Evolutionary conservation across 257 asterid species (phyloP).

Genomic region (Nicotiana obtusifolia): DNA sequence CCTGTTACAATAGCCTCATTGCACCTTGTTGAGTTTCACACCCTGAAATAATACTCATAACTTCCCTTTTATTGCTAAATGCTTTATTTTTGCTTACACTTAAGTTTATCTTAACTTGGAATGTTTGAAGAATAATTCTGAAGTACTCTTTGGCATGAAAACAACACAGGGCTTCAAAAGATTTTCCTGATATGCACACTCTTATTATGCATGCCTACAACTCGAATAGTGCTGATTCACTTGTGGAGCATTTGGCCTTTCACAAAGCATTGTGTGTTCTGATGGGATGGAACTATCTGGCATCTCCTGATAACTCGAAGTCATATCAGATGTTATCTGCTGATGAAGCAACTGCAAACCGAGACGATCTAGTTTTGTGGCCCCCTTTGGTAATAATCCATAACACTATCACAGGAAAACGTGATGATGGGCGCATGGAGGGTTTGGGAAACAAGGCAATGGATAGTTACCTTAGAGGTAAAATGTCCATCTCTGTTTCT

Average conservation of each 20-base stretch:
- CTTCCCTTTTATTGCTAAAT: not conserved
- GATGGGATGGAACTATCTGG: constrained; percentile 90
- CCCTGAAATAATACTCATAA: not conserved
- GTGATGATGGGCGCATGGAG: constrained; percentile 87
- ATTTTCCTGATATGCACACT: constrained; percentile 70
- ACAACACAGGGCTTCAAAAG: constrained; percentile 82
- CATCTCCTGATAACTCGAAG: constrained; percentile 78
- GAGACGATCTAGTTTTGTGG: constrained; percentile 86
- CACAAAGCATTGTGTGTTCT: constrained; percentile 90
- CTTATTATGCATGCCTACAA: constrained; percentile 84
- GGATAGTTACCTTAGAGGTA: constrained; percentile 97
- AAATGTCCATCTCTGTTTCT: constrained; percentile 24
- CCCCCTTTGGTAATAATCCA: constrained; percentile 89
- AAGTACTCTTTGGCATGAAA: constrained; percentile 47
- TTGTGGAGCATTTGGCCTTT: constrained; percentile 85
- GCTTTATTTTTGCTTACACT: not conserved
- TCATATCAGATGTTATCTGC: constrained; percentile 73
- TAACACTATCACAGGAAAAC: constrained; percentile 78
- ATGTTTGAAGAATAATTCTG: constrained; percentile 15
- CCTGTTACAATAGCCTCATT: not conserved
- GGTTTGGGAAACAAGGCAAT: constrained; percentile 95
- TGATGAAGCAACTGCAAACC: constrained; percentile 65
- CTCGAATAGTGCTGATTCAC: constrained; percentile 52
- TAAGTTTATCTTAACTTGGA: not conserved
- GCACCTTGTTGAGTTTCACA: not conserved